Evolutionary conservation across 371 early-diverging fungal species (phyloP), one percentile per base, ranked within the genome.

Genomic region (Apophysomyces trapeziformis): DNA sequence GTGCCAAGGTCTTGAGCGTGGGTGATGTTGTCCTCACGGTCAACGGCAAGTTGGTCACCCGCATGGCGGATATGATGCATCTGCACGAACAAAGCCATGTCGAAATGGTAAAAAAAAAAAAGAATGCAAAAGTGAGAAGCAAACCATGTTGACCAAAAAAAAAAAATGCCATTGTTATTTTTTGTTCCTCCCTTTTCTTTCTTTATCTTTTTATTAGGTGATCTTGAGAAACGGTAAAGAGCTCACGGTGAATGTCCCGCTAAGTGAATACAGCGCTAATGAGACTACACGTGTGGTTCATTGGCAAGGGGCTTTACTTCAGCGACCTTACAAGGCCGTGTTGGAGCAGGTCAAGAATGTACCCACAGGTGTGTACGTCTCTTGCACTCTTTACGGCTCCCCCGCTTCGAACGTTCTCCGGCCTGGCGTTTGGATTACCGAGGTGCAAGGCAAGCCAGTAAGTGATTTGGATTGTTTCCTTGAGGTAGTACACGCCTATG

Each of bases 11-110:
- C 6, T 70, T 92, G 61, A 78, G 88, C 67, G 93, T 93, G 0
- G 93, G 95, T 38, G 98, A 97, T 70, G 75, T 96, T 35, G 81
- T 97, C n/a, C 76, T 96, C n/a, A 86, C 89, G 41, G 77, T 94
- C 38, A 81, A 93, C 59, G 93, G 91, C 21, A 64, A 80, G 13
- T 69, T 86, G 13, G 87, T 93, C 2, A 90, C 90, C 7, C 77
- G 90, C 6, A 88, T 95, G 82, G 73, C 76, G 26, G 91, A 95
- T 63, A 69, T 96, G 62, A 78, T 69, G 41, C 70, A 72, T 35
- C 66, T 79, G 5, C 71, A 73, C 9, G 68, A 74, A 41, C 56
- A 69, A 14, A 67, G 68, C 41, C 16, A 21, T 26, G 54, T 21
- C 21, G 9, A n/a, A n/a, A 50, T 50, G 54, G 54, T 50, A 16